These are phyloP conservation scores for Wickerhamomyces chaumierensis DNA, from an alignment of 805 yeast species.

Conservation along the genomic window DNA sequence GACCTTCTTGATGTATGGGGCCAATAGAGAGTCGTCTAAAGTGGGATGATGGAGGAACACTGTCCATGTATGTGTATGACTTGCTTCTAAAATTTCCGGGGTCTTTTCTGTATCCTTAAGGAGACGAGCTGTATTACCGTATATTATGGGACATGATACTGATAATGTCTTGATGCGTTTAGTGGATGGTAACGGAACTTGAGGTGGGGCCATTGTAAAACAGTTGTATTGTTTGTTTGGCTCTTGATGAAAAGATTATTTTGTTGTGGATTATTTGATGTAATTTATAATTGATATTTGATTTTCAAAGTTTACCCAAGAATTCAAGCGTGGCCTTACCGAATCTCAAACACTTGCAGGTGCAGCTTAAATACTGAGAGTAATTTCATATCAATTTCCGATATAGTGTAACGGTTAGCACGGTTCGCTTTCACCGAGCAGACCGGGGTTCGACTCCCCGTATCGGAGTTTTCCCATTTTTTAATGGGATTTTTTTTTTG, in stretches of 20 bases:
- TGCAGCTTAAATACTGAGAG: no score
- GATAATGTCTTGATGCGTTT: slow-evolving; percentile 37
- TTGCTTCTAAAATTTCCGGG: slow-evolving; percentile 59
- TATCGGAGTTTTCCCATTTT: slow-evolving; percentile 41
- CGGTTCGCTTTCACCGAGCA: slow-evolving; percentile 81
- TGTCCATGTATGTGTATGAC: slow-evolving; percentile 95
- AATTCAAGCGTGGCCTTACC: no score
- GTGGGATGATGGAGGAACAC: slow-evolving; percentile 76
- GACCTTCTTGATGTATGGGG: slow-evolving; percentile 77
- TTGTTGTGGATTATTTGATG: no score
- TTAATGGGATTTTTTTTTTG: no score
- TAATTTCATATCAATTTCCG: slow-evolving; percentile 35
- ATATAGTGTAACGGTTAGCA: slow-evolving; percentile 77
- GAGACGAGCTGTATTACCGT: slow-evolving; percentile 74
- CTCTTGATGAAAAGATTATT: no score
- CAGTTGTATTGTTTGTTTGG: no score
- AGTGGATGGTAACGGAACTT: not conserved
- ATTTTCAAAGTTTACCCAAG: no score
- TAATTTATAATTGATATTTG: no score
- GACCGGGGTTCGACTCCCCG: slow-evolving; percentile 85
- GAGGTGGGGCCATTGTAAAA: no score
- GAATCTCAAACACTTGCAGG: no score
- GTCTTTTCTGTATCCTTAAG: slow-evolving; percentile 33
- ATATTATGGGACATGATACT: slow-evolving; percentile 66
- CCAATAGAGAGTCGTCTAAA: slow-evolving; percentile 50